Base-by-base conservation (phyloP, 2,329 filamentous ascomycete genomes). In the Pseudocercospora macadamiae region DNA sequence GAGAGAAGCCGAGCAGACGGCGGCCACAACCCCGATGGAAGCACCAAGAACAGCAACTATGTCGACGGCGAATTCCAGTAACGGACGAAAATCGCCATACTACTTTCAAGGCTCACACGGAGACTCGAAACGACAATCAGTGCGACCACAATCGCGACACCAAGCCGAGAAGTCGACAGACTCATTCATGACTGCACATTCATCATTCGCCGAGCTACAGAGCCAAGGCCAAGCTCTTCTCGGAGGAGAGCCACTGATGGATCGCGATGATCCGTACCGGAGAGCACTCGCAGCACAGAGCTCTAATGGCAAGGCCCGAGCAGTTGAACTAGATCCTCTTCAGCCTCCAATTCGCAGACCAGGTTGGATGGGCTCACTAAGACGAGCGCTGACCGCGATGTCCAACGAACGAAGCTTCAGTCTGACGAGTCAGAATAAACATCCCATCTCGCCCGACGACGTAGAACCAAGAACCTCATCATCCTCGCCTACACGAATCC, bases 141-240 rank as follows among this genome's bases (percentile, higher is more conserved):
- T 51, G 10, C 51, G 34, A 32, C 61, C 53, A 14, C 53, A 55
- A 23, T 55, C 57, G 12, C 55, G 48, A 39, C 54, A 64, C 14
- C 56, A 55, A 19, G 62, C 60, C 19, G 57, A 59, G 18, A 60
- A 66, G 18, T 66, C 64, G 4, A 60, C 60, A 10, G 82, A 84
- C 36, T 80, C 77, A 1, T 84, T 81, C 70, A 77, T 74, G 14
- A 82, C 82, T 1, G 80, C 81, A 2, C 75, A 76, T 16, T 79
- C 81, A 1, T 79, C 76, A 0, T 78, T 84, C 53, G 74, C 75
- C 7, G 75, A 79, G 19, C 74, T 80, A 2, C 81, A 81, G 66
- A 75, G 76, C 14, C 82, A 85, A 70, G 80, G 80, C 12, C 78
- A 83, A 51, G 76, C 77, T 2, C 74, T 85, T 1, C 77, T 86